Conservation (phyloP, 164 flowering plant genomes). For the Euptelea pleiosperma region DNA sequence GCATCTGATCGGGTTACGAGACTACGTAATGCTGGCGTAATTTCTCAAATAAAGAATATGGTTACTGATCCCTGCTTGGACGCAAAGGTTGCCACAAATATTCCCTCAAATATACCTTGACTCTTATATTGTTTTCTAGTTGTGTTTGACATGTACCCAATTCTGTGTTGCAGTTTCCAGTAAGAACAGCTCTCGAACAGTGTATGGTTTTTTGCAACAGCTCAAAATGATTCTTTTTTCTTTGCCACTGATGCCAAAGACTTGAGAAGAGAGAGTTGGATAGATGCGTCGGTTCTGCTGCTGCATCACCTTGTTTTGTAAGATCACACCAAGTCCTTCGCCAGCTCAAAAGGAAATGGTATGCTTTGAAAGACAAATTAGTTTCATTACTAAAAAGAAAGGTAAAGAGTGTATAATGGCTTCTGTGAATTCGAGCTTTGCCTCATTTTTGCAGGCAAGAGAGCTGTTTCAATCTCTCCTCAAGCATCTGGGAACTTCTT, state of each 20-base stretch:
- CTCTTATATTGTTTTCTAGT: background rate
- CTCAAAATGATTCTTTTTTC: slow-evolving; percentile 19
- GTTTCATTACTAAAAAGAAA: background rate
- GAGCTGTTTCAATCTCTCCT: too few relatives aligned
- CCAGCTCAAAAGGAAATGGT: background rate
- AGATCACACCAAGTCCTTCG: slow-evolving; percentile 7
- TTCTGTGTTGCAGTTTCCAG: slow-evolving; percentile 61
- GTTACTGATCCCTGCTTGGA: slow-evolving; percentile 82
- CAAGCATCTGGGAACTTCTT: too few relatives aligned
- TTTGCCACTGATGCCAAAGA: background rate
- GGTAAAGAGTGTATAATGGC: background rate
- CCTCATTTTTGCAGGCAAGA: slow-evolving; percentile 1
- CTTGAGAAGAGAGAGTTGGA: background rate
- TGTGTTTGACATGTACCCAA: too few relatives aligned
- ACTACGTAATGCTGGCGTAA: slow-evolving; percentile 60
- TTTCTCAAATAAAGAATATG: slow-evolving; percentile 72
- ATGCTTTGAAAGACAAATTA: background rate
- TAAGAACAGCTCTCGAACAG: slow-evolving; percentile 57
- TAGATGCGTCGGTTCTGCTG: too few relatives aligned
- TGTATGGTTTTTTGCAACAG: slow-evolving; percentile 29
- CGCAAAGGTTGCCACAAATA: slow-evolving; percentile 58
- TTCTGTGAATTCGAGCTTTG: background rate
- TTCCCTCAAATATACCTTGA: background rate
- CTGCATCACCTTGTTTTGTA: slow-evolving; percentile 15
- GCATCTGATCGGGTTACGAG: slow-evolving; percentile 48